phyloP scores from a whole-genome alignment of 1,284 basidiomycete species.

The Phlebopus sp. region DNA sequence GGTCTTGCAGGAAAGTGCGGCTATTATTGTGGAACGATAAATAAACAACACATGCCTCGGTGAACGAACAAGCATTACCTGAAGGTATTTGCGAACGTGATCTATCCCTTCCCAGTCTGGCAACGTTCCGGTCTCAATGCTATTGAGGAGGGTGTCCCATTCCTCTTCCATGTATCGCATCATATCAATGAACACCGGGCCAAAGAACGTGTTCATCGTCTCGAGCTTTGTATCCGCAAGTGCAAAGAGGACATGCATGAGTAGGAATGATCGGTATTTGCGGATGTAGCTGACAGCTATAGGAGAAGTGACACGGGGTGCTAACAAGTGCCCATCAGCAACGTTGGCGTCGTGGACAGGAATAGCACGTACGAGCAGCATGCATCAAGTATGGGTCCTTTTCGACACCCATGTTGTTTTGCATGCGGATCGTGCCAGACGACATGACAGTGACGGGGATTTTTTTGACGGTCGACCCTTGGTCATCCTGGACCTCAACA shows the following conservation, averaged over 20 bases:
- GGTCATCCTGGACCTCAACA: conserved; percentile 11
- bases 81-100: conserved; percentile 16
- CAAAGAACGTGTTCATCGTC: conserved; percentile 18
- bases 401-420: conserved; percentile 12
- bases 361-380: conserved; percentile 7
- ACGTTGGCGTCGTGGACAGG: background rate
- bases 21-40: conserved; percentile 2
- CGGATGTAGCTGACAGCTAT: conserved; percentile 16
- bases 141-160: conserved; percentile 16
- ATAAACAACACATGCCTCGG: background rate
- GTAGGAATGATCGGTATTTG: conserved; percentile 20
- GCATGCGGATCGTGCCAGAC: conserved; percentile 18
- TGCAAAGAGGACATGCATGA: conserved; percentile 19
- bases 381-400: conserved; percentile 14
- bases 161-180: conserved; percentile 22
- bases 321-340: conserved; percentile 6
- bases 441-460: conserved; percentile 17
- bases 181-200: conserved; percentile 19
- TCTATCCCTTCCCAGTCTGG: conserved; percentile 17
- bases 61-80: conserved; percentile 9
- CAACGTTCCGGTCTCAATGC: conserved; percentile 17
- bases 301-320: conserved; percentile 19
- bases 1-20: conserved; percentile 12
- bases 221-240: conserved; percentile 17
- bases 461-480: background rate